These are phyloP conservation scores for Fistulifera solaris DNA, from an alignment of 108 stramenopile species.

Conservation along the genomic window DNA sequence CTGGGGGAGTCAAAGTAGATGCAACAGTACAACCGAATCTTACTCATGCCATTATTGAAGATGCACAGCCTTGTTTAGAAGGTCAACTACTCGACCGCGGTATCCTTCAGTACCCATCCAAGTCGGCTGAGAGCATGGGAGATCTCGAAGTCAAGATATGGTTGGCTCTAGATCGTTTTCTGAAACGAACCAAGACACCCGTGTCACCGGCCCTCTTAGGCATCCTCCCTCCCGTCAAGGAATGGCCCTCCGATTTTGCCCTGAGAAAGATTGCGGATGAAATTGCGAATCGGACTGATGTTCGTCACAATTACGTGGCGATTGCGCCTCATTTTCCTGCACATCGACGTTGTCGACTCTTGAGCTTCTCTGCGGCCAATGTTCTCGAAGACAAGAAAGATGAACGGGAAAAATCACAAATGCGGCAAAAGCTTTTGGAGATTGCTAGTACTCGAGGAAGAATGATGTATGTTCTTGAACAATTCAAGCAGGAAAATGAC, in stretches of 20 bases:
- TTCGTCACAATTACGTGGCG: slow-evolving; percentile 16
- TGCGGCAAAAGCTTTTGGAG: slow-evolving; percentile 40
- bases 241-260: slow-evolving; percentile 21
- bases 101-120: slow-evolving; percentile 23
- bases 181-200: slow-evolving; percentile 23
- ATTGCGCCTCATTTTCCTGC: slow-evolving; percentile 44
- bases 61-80: slow-evolving; percentile 26
- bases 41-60: not conserved
- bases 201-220: slow-evolving; percentile 36
- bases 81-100: slow-evolving; percentile 29
- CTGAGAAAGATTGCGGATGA: slow-evolving; percentile 12
- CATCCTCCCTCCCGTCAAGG: slow-evolving; percentile 38
- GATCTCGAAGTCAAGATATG: slow-evolving; percentile 52
- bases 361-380: slow-evolving; percentile 50
- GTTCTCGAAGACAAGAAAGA: slow-evolving; percentile 32
- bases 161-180: slow-evolving; percentile 46
- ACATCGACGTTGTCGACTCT: slow-evolving; percentile 43
- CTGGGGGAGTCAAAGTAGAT: not conserved
- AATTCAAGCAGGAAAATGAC: slow-evolving; percentile 5
- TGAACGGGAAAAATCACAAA: not conserved
- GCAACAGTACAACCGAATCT: not conserved
- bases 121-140: slow-evolving; percentile 15
- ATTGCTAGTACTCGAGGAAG: slow-evolving; percentile 42
- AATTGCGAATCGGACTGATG: not conserved
- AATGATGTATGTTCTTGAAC: slow-evolving; percentile 19